phyloP scores from a whole-genome alignment of 83 land plant species.

The Isoetes engelmannii region DNA sequence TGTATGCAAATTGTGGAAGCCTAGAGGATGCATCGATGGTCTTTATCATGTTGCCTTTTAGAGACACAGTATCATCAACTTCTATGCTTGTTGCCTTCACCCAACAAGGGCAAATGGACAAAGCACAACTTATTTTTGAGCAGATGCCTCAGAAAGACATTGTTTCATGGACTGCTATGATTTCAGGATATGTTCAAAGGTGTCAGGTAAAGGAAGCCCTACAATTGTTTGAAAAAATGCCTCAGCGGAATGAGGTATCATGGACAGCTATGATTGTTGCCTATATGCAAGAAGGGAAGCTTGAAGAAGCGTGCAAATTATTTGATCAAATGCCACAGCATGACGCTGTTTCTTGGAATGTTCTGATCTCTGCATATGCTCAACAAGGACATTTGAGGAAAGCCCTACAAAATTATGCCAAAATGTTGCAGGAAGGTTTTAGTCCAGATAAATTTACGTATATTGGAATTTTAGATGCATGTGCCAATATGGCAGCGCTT shows the following conservation, averaged over 20 bases:
- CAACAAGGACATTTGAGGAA: conserved; percentile 15
- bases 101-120: neutral
- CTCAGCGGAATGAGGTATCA: conserved; percentile 10
- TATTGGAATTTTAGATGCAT: too few relatives aligned
- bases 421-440: conserved; percentile 18
- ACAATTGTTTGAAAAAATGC: conserved; percentile 19
- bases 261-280: conserved; percentile 21
- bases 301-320: conserved; percentile 16
- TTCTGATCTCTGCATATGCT: conserved; percentile 17
- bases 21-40: conserved; percentile 14
- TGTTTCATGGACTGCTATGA: conserved; percentile 14
- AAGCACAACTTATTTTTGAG: conserved; percentile 16
- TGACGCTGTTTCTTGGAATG: conserved; percentile 21
- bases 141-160: conserved; percentile 3
- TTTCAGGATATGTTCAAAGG: conserved; percentile 12
- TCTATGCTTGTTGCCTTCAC: conserved; percentile 15
- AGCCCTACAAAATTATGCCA: conserved; percentile 13
- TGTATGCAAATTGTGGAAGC: conserved; percentile 19
- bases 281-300: conserved; percentile 9
- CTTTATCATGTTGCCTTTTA: conserved; percentile 8
- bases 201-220: conserved; percentile 7
- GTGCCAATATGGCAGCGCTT: neutral
- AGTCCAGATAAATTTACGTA: neutral
- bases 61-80: conserved; percentile 18
- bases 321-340: conserved; percentile 13